Evolutionary conservation across 148 eudicot genomes (phyloP).

Genomic region (Salicornia ramosissima): DNA sequence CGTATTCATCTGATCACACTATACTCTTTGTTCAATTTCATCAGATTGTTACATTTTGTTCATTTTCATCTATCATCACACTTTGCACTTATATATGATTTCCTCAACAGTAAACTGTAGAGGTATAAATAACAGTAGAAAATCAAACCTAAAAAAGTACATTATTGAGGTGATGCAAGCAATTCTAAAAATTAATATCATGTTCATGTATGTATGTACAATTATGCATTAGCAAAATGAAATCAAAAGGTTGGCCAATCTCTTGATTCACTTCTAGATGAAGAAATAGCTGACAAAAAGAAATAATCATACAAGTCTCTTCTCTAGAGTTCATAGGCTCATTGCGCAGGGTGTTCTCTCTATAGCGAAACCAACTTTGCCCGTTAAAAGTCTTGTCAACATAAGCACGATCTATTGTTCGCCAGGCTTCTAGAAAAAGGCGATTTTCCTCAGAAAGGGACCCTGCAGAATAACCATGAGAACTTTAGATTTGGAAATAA

Average conservation of each 20-base stretch:
- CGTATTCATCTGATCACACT: background rate
- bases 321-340: slow-evolving; percentile 90
- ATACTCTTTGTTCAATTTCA: background rate
- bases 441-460: slow-evolving; percentile 90
- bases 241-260: background rate
- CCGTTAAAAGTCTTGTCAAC: slow-evolving; percentile 95
- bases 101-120: too few species aligned
- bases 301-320: slow-evolving; percentile 72
- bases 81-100: too few species aligned
- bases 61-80: background rate
- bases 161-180: background rate
- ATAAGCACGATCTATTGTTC: slow-evolving; percentile 90
- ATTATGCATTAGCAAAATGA: background rate
- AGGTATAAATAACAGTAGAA: too few species aligned
- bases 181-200: background rate
- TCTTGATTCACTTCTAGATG: background rate
- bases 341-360: slow-evolving; percentile 82
- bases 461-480: slow-evolving; percentile 43
- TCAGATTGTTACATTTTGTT: background rate
- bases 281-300: slow-evolving; percentile 4
- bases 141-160: too few species aligned
- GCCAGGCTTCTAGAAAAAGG: slow-evolving; percentile 97
- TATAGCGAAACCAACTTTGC: slow-evolving; percentile 97
- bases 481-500: background rate
- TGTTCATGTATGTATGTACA: background rate